These are phyloP conservation scores for Fistulinella cinereoalba DNA, from an alignment of 1,284 basidiomycete species.

Conservation along the genomic window DNA sequence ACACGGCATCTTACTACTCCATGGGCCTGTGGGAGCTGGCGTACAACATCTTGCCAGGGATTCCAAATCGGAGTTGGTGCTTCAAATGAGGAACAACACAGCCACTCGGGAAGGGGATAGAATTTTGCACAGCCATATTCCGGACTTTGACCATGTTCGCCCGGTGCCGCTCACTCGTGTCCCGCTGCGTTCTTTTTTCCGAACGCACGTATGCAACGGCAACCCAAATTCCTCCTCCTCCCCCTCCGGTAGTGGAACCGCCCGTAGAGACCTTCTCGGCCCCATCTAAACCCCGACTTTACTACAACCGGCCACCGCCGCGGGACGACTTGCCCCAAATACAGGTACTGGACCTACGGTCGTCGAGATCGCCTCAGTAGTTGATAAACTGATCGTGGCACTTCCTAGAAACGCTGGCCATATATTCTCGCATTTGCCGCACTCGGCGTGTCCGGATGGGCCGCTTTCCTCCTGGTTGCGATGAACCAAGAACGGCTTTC, in stretches of 20 bases:
- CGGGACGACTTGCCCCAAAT: conserved; percentile 44
- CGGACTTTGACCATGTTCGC: conserved; percentile 7
- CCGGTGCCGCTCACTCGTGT: conserved; percentile 7
- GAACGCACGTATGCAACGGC: conserved; percentile 15
- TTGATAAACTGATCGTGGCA: neutral
- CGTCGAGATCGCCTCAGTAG: neutral
- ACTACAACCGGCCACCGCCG: conserved; percentile 33
- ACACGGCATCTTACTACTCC: too few species aligned
- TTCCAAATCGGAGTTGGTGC: too few species aligned
- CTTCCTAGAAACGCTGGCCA: conserved; percentile 53
- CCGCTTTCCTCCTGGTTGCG: conserved; percentile 60
- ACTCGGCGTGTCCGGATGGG: conserved; percentile 62
- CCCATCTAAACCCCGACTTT: conserved; percentile 35
- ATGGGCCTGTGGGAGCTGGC: too few species aligned
- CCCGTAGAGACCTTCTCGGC: conserved; percentile 30
- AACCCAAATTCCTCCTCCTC: conserved; percentile 24
- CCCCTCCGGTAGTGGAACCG: conserved; percentile 23
- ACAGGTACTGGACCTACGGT: conserved; percentile 28
- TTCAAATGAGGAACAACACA: too few species aligned
- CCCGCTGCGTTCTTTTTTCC: conserved; percentile 8
- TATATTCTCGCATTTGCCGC: conserved; percentile 48
- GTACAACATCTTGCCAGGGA: too few species aligned
- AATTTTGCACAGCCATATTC: conserved; percentile 5
- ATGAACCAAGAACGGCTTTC: conserved; percentile 76
- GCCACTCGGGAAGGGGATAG: neutral